These are phyloP conservation scores for Pseudopyrenochaeta lycopersici DNA, from an alignment of 2,329 filamentous ascomycete genomes.

Conservation along the genomic window DNA sequence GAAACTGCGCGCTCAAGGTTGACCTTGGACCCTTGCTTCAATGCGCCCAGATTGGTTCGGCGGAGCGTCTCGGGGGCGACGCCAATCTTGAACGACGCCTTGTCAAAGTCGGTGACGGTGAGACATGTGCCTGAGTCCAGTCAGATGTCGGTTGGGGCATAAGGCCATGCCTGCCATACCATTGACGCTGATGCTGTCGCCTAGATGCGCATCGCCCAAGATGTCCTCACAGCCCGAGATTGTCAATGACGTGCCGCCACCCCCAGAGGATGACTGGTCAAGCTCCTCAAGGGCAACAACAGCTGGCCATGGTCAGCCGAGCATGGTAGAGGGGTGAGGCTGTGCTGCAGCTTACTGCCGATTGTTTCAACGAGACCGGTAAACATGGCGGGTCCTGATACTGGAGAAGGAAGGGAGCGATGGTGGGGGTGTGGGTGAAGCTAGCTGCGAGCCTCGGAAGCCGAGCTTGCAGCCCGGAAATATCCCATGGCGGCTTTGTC, in stretches of 20 bases:
- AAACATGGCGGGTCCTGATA: constrained; percentile 72
- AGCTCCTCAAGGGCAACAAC: constrained; percentile 82
- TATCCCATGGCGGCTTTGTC: constrained; percentile 12
- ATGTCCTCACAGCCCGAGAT: constrained; percentile 80
- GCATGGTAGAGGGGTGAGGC: constrained; percentile 14
- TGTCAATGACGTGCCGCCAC: constrained; percentile 87
- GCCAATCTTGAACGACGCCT: constrained; percentile 81
- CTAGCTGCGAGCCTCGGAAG: constrained; percentile 30
- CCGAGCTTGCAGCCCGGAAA: constrained; percentile 14
- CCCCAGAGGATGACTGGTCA: constrained; percentile 74
- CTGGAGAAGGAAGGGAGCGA: constrained; percentile 4
- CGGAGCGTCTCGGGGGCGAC: constrained; percentile 95
- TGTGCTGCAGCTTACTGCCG: constrained; percentile 71
- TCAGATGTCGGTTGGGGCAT: neutral
- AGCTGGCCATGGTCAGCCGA: constrained; percentile 63
- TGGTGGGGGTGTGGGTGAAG: constrained; percentile 31
- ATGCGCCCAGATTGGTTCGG: constrained; percentile 87
- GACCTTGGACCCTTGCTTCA: constrained; percentile 73
- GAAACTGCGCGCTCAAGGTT: constrained; percentile 96
- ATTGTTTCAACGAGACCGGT: constrained; percentile 75
- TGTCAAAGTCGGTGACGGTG: constrained; percentile 80
- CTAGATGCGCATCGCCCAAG: constrained; percentile 82
- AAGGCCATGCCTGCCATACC: constrained; percentile 57
- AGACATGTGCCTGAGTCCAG: constrained; percentile 75
- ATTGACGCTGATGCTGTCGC: constrained; percentile 95